phyloP scores from a whole-genome alignment of 495 filamentous ascomycete genomes.

The Aspergillus nidulans region DNA sequence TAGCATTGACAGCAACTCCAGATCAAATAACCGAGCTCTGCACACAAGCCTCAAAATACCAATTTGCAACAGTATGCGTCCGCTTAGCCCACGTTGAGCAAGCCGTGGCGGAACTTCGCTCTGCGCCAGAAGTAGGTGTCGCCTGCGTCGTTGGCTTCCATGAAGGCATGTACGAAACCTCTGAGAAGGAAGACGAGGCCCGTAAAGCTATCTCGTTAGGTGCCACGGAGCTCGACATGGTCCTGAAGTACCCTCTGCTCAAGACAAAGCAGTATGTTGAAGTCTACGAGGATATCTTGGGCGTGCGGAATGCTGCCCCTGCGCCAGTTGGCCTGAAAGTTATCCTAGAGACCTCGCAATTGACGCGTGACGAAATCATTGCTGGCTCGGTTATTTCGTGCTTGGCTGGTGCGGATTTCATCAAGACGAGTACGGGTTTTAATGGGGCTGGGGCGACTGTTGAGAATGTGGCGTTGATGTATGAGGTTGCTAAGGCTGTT shows the following conservation, averaged over 20 bases:
- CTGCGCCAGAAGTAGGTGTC: constrained; percentile 42
- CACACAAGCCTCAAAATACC: constrained; percentile 52
- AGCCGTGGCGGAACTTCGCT: constrained; percentile 49
- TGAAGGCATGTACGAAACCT: constrained; percentile 54
- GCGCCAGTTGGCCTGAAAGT: constrained; percentile 53
- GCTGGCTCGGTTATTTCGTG: constrained; percentile 55
- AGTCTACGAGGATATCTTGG: constrained; percentile 55
- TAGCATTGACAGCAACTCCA: constrained; percentile 50
- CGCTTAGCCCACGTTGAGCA: constrained; percentile 49
- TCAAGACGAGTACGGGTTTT: constrained; percentile 71
- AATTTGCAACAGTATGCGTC: constrained; percentile 61
- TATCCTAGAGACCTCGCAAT: constrained; percentile 62
- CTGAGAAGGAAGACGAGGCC: constrained; percentile 53
- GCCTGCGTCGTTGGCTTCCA: constrained; percentile 67
- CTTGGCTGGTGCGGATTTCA: constrained; percentile 57
- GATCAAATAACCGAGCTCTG: constrained; percentile 59
- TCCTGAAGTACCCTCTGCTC: constrained; percentile 56
- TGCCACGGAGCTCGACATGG: constrained; percentile 64
- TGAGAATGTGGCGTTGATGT: constrained; percentile 57
- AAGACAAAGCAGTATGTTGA: constrained; percentile 44
- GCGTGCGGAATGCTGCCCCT: constrained; percentile 49
- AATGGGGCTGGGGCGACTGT: constrained; percentile 54
- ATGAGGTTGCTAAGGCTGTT: constrained; percentile 32
- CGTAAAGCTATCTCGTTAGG: constrained; percentile 52
- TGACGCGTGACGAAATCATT: constrained; percentile 52